A percentile compares a stretch with the other conserved stretches of the same genome.
phyloP scores from a whole-genome alignment of 2,329 filamentous ascomycete genomes.

The Mycosphaerella sp. region DNA sequence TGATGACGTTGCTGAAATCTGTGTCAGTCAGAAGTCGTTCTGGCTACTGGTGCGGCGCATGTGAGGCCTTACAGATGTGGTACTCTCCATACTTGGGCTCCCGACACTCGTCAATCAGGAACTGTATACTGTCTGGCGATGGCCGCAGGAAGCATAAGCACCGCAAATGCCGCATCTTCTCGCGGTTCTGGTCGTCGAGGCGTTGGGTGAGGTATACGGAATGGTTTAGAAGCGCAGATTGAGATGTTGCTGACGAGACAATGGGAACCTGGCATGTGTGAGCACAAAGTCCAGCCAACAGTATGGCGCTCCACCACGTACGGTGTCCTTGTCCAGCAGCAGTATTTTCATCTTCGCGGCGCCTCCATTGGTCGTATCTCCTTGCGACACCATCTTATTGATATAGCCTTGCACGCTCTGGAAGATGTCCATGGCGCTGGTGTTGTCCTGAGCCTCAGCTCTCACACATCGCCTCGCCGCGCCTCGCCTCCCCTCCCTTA shows the following conservation, averaged over 20 bases:
- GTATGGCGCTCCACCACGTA: constrained; percentile 35
- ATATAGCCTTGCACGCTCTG: constrained; percentile 92
- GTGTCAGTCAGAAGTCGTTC: constrained; percentile 33
- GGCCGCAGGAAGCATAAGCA: constrained; percentile 91
- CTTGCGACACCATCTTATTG: constrained; percentile 85
- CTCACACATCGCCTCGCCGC: not conserved
- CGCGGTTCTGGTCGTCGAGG: constrained; percentile 77
- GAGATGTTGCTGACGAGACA: constrained; percentile 89
- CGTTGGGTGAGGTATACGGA: constrained; percentile 98
- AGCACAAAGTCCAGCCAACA: not conserved
- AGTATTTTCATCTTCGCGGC: constrained; percentile 98
- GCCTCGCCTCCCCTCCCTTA: not conserved
- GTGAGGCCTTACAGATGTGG: constrained; percentile 58
- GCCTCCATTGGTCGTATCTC: constrained; percentile 48
- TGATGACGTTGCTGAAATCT: constrained; percentile 94
- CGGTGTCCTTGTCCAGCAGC: constrained; percentile 85
- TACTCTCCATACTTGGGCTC: constrained; percentile 98
- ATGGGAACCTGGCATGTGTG: constrained; percentile 60
- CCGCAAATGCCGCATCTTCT: constrained; percentile 96
- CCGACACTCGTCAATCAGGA: constrained; percentile 87
- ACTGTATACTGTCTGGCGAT: constrained; percentile 85
- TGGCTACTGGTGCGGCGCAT: not conserved
- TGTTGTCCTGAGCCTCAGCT: constrained; percentile 2
- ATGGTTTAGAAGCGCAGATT: constrained; percentile 89
- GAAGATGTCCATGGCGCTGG: constrained; percentile 72